Percentiles rank a stretch among this genome's conserved stretches.
Conservation (phyloP, 306 rosid genomes). For the Acmispon strigosus region DNA sequence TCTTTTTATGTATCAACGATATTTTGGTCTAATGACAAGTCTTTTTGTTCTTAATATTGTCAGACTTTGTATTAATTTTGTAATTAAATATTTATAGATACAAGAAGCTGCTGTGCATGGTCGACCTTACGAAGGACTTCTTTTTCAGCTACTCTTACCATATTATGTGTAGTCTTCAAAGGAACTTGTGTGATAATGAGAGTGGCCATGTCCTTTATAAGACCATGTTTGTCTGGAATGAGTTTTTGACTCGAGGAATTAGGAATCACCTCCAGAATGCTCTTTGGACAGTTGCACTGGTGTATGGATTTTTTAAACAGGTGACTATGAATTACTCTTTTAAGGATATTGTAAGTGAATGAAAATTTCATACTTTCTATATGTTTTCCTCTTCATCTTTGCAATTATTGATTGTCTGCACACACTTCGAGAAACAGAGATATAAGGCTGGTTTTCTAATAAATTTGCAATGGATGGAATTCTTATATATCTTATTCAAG, state of each 20-base stretch:
- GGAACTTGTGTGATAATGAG: constrained; percentile 54
- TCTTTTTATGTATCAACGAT: neutral
- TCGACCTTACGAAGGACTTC: constrained; percentile 97
- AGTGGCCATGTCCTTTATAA: constrained; percentile 54
- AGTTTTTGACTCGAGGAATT: constrained; percentile 72
- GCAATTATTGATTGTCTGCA: neutral
- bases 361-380: neutral
- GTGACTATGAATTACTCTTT: constrained; percentile 24
- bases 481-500: neutral
- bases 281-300: constrained; percentile 86
- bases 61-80: constrained; percentile 9
- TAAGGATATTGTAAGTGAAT: neutral
- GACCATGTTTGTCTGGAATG: constrained; percentile 92
- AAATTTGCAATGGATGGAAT: neutral
- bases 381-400: neutral
- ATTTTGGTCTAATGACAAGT: neutral
- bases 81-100: constrained; percentile 43
- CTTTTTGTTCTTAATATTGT: neutral
- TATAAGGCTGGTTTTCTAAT: neutral
- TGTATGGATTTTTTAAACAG: constrained; percentile 91
- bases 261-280: constrained; percentile 63
- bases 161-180: constrained; percentile 78
- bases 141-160: constrained; percentile 88
- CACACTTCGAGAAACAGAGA: neutral
- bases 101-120: constrained; percentile 80